Conservation (phyloP, 2,329 filamentous ascomycete genomes). For the Moelleriella libera region DNA sequence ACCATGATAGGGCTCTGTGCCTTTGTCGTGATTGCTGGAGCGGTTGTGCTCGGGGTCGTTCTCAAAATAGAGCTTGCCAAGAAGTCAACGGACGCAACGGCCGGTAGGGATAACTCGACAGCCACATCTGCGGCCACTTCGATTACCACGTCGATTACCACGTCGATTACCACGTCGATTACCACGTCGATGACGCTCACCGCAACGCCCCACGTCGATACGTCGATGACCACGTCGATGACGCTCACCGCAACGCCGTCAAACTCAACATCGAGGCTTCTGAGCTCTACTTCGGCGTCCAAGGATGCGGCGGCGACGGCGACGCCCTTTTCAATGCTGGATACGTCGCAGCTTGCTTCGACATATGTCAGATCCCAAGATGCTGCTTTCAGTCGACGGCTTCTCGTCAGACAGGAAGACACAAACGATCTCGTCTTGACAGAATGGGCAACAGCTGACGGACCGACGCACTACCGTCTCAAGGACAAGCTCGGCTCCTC, state of each 20-base stretch:
- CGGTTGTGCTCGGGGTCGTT: conserved; percentile 7
- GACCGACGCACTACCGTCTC: conserved; percentile 3
- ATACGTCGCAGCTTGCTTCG: conserved; percentile 7
- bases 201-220: no score
- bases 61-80: conserved; percentile 5
- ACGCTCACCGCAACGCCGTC: no score
- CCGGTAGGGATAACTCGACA: background rate
- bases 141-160: no score
- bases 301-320: background rate
- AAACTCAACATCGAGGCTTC: background rate
- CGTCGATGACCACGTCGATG: no score
- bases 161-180: no score
- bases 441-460: conserved; percentile 3
- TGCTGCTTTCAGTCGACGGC: conserved; percentile 1
- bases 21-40: conserved; percentile 2
- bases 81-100: background rate
- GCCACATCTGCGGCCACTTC: no score
- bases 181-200: no score
- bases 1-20: conserved; percentile 1
- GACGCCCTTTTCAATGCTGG: conserved; percentile 5
- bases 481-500: conserved; percentile 4
- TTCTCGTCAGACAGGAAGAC: conserved; percentile 11
- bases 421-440: conserved; percentile 7
- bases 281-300: background rate
- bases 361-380: conserved; percentile 3